Conservation (phyloP, 805 yeast genomes). For the Lachancea thermotolerans region DNA sequence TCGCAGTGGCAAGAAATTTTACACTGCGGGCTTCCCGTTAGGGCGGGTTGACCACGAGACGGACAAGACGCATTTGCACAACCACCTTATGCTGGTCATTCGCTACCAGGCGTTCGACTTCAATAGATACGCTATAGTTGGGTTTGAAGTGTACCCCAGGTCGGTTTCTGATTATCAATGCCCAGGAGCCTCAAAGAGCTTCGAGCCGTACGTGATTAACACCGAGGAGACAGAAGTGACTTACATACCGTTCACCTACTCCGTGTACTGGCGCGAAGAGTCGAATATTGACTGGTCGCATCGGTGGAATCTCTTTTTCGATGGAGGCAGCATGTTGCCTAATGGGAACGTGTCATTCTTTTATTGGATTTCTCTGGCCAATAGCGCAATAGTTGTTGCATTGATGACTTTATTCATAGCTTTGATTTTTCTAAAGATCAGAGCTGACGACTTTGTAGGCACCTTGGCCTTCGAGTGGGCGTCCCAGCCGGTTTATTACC, state of each 20-base stretch:
- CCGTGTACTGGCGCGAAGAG: constrained; percentile 87
- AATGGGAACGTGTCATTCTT: constrained; percentile 31
- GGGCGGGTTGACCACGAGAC: constrained; percentile 53
- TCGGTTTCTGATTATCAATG: constrained; percentile 63
- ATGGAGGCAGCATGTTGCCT: constrained; percentile 36
- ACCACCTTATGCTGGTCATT: constrained; percentile 75
- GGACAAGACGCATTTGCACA: constrained; percentile 58
- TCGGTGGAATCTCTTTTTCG: constrained; percentile 69
- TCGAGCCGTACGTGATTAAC: constrained; percentile 48
- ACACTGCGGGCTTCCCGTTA: constrained; percentile 80
- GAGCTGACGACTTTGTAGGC: constrained; percentile 10
- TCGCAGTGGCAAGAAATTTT: constrained; percentile 55
- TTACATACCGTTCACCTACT: constrained; percentile 69
- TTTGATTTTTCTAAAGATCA: constrained; percentile 42
- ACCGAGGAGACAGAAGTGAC: constrained; percentile 31
- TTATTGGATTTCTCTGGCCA: constrained; percentile 73
- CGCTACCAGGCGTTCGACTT: constrained; percentile 54
- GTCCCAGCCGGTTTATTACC: not conserved
- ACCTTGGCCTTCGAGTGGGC: constrained; percentile 6
- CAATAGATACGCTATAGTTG: constrained; percentile 58
- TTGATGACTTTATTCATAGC: constrained; percentile 57
- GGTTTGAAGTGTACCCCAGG: constrained; percentile 84
- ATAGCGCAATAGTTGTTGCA: constrained; percentile 59
- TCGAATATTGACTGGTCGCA: constrained; percentile 52
- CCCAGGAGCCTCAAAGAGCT: constrained; percentile 65